Evolutionary conservation across 2,329 filamentous ascomycete species (phyloP), one percentile per base, ranked within the genome.

Genomic region (Cucurbitaria berberidis): DNA sequence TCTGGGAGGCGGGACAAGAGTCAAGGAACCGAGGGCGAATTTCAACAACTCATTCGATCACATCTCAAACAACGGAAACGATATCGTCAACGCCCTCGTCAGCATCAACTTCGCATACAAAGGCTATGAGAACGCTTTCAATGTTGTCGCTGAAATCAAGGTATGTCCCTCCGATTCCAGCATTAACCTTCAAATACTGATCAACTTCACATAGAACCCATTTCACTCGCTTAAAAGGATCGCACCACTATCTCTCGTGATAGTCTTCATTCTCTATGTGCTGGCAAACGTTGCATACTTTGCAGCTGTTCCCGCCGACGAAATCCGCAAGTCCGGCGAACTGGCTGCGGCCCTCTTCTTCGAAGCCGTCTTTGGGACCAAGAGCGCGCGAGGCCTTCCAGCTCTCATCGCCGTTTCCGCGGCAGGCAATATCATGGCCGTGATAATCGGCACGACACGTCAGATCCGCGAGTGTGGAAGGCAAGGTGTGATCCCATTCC

Each of bases 331-430:
- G 0, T 84, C 83, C 1, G 79, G 78, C 6, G 77, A 84, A 57
- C 80, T 84, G 6, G 82, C 83, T 0, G 85, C 85, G 0, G 77
- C 79, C 16, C 68, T 86, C 6, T 86, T 87, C 70, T 88, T 89
- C 66, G 73, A 78, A 5, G 80, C 81, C 1, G 81, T 86, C 0
- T 87, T 87, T 46, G 84, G 84, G 0, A 82, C 83, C 0, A 1
- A 74, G 74, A 81, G 83, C 1, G 78, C 81, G 1, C 78, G 77
- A 5, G 85, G 79, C 0, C 72, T 87, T 13, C 83, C 86, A 11
- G 76, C 82, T 1, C 63, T 66, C 32, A 57, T 69, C 32, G 62
- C 66, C n/a, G 54, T 67, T 35, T 66, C 55, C 22, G 63, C 68
- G 21, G 62, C 63, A 16, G 69, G 68, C 9, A 70, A 71, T 39